Base-by-base conservation (phyloP, 305 asterid species). In the Lippia alba region DNA sequence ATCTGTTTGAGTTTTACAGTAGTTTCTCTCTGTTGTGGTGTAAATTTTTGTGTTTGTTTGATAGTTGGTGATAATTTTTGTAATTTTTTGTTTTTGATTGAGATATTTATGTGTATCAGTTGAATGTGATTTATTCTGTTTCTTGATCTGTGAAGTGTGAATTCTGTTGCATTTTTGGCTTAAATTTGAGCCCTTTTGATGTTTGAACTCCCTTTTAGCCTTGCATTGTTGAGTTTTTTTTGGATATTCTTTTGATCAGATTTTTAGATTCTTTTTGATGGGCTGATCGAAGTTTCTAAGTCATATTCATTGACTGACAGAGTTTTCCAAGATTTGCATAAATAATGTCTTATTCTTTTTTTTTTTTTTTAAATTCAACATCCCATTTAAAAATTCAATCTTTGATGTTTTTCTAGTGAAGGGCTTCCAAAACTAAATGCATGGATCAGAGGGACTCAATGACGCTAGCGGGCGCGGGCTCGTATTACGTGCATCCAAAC, bases 361-460 rank as follows among this genome's bases (percentile, higher is more conserved):
- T 4, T n/a, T 32, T 12, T 36, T 7, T 30, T 45, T 34, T 70
- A 46, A 39, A 73, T 73, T 50, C 32, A 58, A 34, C 30, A 74
- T 50, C 48, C 46, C 67, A 15, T 63, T 67, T 12, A 54, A 59
- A 54, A 59, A 41, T 8, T 44, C 16, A 1, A 46, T 50, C 8
- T 15, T 30, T 68, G 64, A 16, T 19, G n/a, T 64, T 76, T 45
- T 71, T 45, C 71, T 74, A 79, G 76, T 56, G 80, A 69, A 51
- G 68, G 45, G 66, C 61, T 56, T 53, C 39, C 73, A 49, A 63
- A 53, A 66, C 70, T 78, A 74, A 80, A 77, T 84, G 81, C 78
- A 91, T 88, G 97, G 97, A 91, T 85, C 87, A 81, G 73, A 86
- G 96, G 82, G 91, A 86, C 64, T 76, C 82, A 54, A 87, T 87